Evolutionary conservation across 192 early-diverging fungal species (phyloP).

Genomic region (Nowakowskiella sp.): DNA sequence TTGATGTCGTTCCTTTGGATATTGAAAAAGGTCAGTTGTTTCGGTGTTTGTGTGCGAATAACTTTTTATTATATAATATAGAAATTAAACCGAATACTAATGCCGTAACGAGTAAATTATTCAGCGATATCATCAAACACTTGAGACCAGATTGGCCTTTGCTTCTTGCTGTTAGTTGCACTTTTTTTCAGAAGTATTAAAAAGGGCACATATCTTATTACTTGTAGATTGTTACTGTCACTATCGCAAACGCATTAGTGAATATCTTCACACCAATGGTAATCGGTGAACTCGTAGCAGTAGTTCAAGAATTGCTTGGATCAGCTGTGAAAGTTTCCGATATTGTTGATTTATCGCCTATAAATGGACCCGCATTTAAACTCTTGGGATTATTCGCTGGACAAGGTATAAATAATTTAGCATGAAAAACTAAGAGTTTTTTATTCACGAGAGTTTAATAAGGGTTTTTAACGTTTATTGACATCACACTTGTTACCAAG

Average conservation of each 20-base stretch:
- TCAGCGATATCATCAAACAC: no score
- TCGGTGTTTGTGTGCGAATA: no score
- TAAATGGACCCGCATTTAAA: conserved; percentile 8
- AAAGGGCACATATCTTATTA: background rate
- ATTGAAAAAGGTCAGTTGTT: no score
- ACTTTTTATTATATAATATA: no score
- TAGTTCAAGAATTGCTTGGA: conserved; percentile 17
- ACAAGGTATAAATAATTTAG: background rate
- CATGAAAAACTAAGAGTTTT: background rate
- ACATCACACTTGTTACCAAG: conserved; percentile 26
- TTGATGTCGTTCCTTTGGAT: no score
- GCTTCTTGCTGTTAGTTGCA: background rate
- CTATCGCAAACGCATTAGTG: conserved; percentile 16
- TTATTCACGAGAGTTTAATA: no score
- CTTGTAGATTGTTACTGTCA: conserved; percentile 17
- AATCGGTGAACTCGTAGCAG: conserved; percentile 27
- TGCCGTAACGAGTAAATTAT: no score
- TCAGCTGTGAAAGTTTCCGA: background rate
- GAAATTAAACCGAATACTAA: no score
- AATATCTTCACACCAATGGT: conserved; percentile 28
- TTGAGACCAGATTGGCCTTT: conserved; percentile 13
- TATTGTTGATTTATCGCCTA: background rate
- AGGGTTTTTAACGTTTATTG: conserved; percentile 26
- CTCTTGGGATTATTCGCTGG: conserved; percentile 16
- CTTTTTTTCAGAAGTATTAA: background rate